A percentile compares a stretch with the other conserved stretches of the same genome.
Evolutionary conservation across 2,329 filamentous ascomycete species (phyloP).

Genomic region (Epichloe sp.): DNA sequence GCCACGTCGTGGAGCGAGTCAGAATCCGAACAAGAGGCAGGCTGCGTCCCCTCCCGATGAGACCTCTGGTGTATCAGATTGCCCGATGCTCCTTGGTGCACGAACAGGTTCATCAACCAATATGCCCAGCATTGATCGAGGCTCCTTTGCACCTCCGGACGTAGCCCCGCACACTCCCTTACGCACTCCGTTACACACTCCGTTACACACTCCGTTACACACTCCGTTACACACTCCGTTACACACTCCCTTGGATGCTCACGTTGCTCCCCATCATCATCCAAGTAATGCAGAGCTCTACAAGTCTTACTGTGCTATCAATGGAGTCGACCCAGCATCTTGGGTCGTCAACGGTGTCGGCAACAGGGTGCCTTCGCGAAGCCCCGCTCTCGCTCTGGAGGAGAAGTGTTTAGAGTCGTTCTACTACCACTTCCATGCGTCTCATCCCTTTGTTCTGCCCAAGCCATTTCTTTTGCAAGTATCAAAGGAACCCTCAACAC

Average conservation of each 20-base stretch:
- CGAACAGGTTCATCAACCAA: constrained; percentile 9
- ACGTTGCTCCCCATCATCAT: constrained; percentile 10
- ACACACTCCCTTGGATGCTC: constrained; percentile 1
- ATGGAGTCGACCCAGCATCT: constrained; percentile 12
- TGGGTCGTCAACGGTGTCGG: constrained; percentile 9
- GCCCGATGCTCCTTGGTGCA: constrained; percentile 21
- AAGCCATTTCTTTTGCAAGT: constrained; percentile 35
- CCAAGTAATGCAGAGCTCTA: constrained; percentile 27
- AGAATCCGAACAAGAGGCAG: constrained; percentile 37
- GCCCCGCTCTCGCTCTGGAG: constrained; percentile 22
- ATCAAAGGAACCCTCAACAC: constrained; percentile 33
- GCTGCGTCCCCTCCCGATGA: constrained; percentile 26
- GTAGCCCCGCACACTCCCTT: constrained; percentile 6
- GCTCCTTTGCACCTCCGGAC: constrained; percentile 5
- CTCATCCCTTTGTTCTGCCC: constrained; percentile 45
- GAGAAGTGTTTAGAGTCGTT: constrained; percentile 45
- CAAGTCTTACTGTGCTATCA: constrained; percentile 15
- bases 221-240: too few relatives aligned
- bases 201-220: too few relatives aligned
- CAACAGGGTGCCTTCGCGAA: constrained; percentile 8
- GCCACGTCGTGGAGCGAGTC: constrained; percentile 22
- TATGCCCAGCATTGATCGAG: constrained; percentile 2
- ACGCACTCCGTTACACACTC: constrained; percentile 1
- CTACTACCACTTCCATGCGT: constrained; percentile 43
- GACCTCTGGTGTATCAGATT: constrained; percentile 19